Evolutionary conservation across 2,329 filamentous ascomycete species (phyloP).

Genomic region (Ilyonectria mors-panacis): DNA sequence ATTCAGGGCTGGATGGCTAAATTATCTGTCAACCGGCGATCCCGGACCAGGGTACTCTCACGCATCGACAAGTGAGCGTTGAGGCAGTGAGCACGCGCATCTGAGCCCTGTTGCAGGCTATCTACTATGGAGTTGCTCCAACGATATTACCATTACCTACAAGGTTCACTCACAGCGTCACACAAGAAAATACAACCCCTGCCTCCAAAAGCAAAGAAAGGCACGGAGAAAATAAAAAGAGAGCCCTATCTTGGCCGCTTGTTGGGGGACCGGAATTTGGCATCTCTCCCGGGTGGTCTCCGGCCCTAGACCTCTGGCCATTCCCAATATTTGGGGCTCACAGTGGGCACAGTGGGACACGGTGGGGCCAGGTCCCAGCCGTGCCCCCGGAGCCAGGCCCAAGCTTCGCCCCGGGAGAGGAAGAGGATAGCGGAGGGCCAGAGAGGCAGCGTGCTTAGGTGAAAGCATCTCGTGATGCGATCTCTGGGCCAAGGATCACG

Average conservation of each 20-base stretch:
- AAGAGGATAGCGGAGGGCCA: constrained; percentile 8
- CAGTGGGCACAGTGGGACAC: constrained; percentile 20
- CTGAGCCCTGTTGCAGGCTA: constrained; percentile 9
- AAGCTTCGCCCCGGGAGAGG: constrained; percentile 22
- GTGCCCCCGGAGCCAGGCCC: constrained; percentile 12
- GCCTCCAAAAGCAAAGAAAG: background rate
- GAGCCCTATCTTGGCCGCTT: background rate
- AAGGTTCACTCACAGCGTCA: background rate
- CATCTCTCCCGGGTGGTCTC: constrained; percentile 15
- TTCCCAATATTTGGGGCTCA: constrained; percentile 23
- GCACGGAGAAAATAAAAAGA: background rate
- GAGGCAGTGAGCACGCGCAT: constrained; percentile 1
- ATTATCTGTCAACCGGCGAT: constrained; percentile 14
- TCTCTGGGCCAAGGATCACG: constrained; percentile 16
- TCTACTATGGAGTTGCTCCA: background rate
- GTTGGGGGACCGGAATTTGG: constrained; percentile 10
- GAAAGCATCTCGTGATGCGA: constrained; percentile 48
- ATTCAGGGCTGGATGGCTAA: background rate
- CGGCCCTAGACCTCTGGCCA: constrained; percentile 15
- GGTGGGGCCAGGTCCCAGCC: constrained; percentile 12
- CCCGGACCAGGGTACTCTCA: constrained; percentile 14
- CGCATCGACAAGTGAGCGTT: constrained; percentile 10
- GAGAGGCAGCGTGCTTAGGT: constrained; percentile 38
- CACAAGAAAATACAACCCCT: background rate
- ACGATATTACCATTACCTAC: background rate